A percentile compares a stretch with the other conserved stretches of the same genome.
Conservation (phyloP, 257 asterid genomes). For the Solanum rostratum region DNA sequence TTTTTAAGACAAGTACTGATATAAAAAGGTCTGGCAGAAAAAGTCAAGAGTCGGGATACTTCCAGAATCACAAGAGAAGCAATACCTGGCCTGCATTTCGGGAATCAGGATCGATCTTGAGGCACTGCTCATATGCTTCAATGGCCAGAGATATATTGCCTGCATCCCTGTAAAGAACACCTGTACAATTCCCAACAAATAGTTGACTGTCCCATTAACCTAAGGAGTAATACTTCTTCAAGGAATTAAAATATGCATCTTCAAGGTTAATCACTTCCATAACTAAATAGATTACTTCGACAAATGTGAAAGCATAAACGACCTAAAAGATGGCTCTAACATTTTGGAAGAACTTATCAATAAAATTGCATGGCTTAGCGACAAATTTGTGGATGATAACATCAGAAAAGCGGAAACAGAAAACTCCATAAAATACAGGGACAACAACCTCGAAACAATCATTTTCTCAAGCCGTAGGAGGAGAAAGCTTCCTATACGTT, state of each 20-base stretch:
- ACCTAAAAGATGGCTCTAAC: neutral
- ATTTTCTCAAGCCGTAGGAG: neutral
- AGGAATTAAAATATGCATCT: neutral
- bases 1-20: neutral
- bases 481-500: neutral
- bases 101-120: slow-evolving; percentile 95
- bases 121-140: slow-evolving; percentile 99
- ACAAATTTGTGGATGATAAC: neutral
- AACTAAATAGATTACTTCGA: neutral
- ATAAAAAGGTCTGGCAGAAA: neutral
- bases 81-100: slow-evolving; percentile 99
- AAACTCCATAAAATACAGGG: neutral
- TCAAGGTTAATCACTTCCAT: neutral
- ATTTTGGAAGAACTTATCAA: neutral
- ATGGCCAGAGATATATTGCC: slow-evolving; percentile 90
- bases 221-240: neutral
- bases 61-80: neutral
- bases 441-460: neutral
- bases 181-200: slow-evolving; percentile 19
- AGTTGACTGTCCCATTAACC: neutral
- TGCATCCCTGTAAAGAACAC: slow-evolving; percentile 98
- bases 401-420: neutral
- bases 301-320: neutral
- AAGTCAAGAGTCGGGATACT: neutral
- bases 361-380: neutral